These are phyloP conservation scores for Malassezia psittaci DNA, from an alignment of 1,284 basidiomycete genomes.

Conservation along the genomic window DNA sequence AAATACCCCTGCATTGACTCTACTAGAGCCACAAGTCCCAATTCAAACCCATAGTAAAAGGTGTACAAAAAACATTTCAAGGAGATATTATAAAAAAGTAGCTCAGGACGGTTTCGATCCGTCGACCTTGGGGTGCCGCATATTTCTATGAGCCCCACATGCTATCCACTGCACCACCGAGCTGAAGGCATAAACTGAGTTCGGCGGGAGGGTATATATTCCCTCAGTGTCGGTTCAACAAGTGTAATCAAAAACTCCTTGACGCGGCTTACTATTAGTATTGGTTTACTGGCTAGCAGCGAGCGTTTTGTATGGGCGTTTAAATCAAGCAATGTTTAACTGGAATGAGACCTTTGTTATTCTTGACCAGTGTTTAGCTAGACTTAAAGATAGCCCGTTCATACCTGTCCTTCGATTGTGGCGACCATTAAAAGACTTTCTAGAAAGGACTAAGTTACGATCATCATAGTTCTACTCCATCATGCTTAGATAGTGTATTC, in stretches of 20 bases:
- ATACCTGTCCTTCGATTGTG: neutral
- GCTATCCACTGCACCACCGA: conserved; percentile 22
- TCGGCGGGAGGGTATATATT: too few relatives aligned
- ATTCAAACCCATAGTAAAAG: neutral
- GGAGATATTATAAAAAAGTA: conserved; percentile 12
- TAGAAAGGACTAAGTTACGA: too few relatives aligned
- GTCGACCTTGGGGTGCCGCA: conserved; percentile 22
- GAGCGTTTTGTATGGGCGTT: too few relatives aligned
- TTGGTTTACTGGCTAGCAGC: too few relatives aligned
- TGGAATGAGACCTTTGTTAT: too few relatives aligned
- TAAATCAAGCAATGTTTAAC: too few relatives aligned
- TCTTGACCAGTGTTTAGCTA: too few relatives aligned
- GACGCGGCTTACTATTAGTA: too few relatives aligned
- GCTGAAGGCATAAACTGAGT: neutral
- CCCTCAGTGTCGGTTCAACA: too few relatives aligned
- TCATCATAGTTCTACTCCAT: too few relatives aligned
- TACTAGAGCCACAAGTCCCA: neutral
- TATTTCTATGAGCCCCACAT: conserved; percentile 21
- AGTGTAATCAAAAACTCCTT: too few relatives aligned
- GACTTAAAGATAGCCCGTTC: neutral
- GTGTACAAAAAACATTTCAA: neutral
- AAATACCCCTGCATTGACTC: conserved; percentile 57
- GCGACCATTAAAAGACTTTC: neutral
- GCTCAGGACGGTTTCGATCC: conserved; percentile 21
- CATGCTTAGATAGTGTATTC: neutral